Conservation (phyloP, 768 basidiomycete genomes). For the Russula virescens region DNA sequence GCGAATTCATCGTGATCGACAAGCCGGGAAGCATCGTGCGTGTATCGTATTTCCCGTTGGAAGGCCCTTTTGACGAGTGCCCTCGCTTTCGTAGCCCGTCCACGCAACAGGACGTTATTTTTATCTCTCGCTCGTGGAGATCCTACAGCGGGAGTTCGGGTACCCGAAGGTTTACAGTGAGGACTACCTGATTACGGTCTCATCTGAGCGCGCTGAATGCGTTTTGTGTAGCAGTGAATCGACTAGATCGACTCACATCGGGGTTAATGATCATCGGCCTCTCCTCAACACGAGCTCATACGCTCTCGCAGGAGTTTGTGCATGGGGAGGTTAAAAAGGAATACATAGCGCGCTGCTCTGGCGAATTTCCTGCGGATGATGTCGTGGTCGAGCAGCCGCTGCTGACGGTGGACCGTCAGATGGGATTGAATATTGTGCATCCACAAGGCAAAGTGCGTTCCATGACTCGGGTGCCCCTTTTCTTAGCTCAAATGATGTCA, state of each 20-base stretch:
- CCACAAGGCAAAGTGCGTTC: constrained; percentile 80
- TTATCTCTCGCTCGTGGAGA: constrained; percentile 81
- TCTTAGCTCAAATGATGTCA: too few relatives aligned
- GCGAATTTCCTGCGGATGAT: constrained; percentile 82
- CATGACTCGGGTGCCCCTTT: not conserved
- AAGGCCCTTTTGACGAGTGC: not conserved
- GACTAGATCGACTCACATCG: constrained; percentile 89
- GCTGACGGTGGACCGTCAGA: constrained; percentile 89
- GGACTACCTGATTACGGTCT: not conserved
- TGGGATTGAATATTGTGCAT: constrained; percentile 94
- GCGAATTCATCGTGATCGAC: constrained; percentile 85
- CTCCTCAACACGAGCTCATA: constrained; percentile 58
- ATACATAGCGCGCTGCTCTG: constrained; percentile 84
- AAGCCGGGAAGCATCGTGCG: constrained; percentile 96
- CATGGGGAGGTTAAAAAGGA: constrained; percentile 81
- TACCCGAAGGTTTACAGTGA: constrained; percentile 77
- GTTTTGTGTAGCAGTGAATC: constrained; percentile 71
- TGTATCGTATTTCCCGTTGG: constrained; percentile 27
- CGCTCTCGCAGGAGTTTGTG: constrained; percentile 75
- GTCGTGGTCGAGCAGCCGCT: constrained; percentile 81
- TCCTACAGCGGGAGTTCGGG: constrained; percentile 78
- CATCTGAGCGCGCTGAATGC: too few relatives aligned
- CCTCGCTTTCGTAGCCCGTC: constrained; percentile 54
- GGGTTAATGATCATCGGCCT: constrained; percentile 93
- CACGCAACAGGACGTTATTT: constrained; percentile 90